These are phyloP conservation scores for Phlyctochytrium planicorne DNA, from an alignment of 192 early-diverging fungal species.

Conservation along the genomic window DNA sequence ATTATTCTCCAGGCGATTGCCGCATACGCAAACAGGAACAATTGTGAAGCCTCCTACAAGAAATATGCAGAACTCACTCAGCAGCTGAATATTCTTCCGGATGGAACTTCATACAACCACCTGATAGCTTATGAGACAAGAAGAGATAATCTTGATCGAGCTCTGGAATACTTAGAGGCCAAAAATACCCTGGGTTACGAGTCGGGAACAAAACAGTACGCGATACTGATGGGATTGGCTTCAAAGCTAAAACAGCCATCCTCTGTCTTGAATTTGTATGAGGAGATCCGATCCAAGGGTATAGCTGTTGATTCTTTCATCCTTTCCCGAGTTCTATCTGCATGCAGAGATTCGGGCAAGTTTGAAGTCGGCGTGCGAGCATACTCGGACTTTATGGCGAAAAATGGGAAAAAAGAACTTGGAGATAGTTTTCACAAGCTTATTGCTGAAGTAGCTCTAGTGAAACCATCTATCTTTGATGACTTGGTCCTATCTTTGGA, in stretches of 20 bases:
- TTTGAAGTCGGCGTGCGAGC: not conserved
- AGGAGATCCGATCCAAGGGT: not conserved
- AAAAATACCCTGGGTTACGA: not conserved
- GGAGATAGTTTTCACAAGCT: not conserved
- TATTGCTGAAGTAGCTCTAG: not conserved
- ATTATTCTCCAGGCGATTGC: not conserved
- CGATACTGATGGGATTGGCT: not conserved
- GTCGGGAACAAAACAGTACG: not conserved
- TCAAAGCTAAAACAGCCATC: not conserved
- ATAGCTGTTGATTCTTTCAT: not conserved
- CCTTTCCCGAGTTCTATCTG: not conserved
- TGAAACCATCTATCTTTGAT: not conserved
- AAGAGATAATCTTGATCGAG: not conserved
- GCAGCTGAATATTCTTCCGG: not conserved
- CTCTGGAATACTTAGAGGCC: not conserved
- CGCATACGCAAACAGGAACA: not conserved
- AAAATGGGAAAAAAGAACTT: not conserved
- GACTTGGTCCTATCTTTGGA: not conserved
- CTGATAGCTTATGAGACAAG: not conserved
- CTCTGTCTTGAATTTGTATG: not conserved
- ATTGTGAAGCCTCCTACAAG: not conserved
- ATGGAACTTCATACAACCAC: not conserved
- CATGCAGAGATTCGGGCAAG: not conserved
- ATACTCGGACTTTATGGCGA: too few species aligned
- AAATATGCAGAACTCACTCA: not conserved